Percentiles rank a stretch among this genome's conserved stretches.
These are phyloP conservation scores for Globisporangium spiculum DNA, from an alignment of 352 stramenopile genomes.

Conservation along the genomic window DNA sequence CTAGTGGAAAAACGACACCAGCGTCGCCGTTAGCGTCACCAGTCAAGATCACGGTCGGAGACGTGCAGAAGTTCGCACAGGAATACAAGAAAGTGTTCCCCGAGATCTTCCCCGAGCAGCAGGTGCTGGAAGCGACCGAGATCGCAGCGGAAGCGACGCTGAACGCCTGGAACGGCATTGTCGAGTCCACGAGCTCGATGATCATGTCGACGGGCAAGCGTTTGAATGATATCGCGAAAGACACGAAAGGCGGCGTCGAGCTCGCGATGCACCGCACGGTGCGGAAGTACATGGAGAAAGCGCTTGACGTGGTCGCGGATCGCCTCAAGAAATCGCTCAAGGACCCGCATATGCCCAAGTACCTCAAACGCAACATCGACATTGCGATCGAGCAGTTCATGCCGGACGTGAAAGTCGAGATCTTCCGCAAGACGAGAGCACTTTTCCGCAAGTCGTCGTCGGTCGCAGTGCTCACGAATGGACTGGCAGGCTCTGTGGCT, in stretches of 20 bases:
- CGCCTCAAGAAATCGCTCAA: constrained; percentile 76
- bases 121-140: constrained; percentile 57
- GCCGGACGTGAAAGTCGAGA: constrained; percentile 87
- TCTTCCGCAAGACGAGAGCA: constrained; percentile 81
- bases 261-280: constrained; percentile 78
- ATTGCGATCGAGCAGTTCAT: constrained; percentile 85
- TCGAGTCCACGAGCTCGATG: constrained; percentile 77
- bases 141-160: constrained; percentile 36
- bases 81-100: constrained; percentile 84
- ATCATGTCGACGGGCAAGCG: constrained; percentile 76
- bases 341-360: constrained; percentile 80
- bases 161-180: constrained; percentile 58
- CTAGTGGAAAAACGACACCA: not conserved
- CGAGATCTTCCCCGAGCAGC: constrained; percentile 66
- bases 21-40: not conserved
- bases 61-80: constrained; percentile 72
- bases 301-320: constrained; percentile 72
- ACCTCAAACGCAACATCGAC: constrained; percentile 85
- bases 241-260: constrained; percentile 84
- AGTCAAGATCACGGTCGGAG: constrained; percentile 43
- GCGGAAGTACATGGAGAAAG: constrained; percentile 71
- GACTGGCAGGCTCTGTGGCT: not conserved
- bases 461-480: constrained; percentile 7
- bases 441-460: constrained; percentile 46
- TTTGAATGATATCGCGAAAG: constrained; percentile 79